A percentile compares a stretch with the other conserved stretches of the same genome.
These are phyloP conservation scores for Phytopythium kandeliae DNA, from an alignment of 352 stramenopile species.

Conservation along the genomic window DNA sequence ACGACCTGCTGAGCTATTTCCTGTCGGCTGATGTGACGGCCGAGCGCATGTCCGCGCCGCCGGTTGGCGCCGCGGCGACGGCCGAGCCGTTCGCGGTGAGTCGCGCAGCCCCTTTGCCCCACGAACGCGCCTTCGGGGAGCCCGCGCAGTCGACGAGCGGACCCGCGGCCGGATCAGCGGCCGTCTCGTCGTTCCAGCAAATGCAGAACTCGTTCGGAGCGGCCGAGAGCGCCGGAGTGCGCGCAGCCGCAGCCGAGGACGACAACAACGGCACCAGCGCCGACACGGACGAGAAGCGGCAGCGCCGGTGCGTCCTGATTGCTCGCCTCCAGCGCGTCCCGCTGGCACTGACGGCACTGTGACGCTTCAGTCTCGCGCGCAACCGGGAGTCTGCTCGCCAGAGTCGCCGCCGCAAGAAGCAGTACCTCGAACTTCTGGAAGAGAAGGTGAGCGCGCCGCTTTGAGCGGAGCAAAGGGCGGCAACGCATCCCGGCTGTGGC, in stretches of 20 bases:
- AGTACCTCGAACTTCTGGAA: constrained; percentile 85
- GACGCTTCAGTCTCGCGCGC: constrained; percentile 46
- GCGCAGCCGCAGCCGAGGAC: constrained; percentile 41
- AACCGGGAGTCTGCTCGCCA: constrained; percentile 87
- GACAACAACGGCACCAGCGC: constrained; percentile 31
- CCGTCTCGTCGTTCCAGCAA: constrained; percentile 35
- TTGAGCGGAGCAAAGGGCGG: too few relatives aligned
- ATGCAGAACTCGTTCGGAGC: constrained; percentile 40
- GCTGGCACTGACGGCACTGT: too few relatives aligned
- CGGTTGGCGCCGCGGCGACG: constrained; percentile 7
- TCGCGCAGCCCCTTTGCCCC: constrained; percentile 14
- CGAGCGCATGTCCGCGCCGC: constrained; percentile 31
- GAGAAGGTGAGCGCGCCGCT: constrained; percentile 77
- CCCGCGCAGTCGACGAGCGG: constrained; percentile 4
- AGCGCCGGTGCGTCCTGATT: constrained; percentile 33
- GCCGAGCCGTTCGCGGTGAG: constrained; percentile 32
- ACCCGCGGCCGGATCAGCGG: constrained; percentile 5
- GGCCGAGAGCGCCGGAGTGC: constrained; percentile 57
- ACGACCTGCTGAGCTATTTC: constrained; percentile 87
- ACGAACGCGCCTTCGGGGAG: constrained; percentile 30
- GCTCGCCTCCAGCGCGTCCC: too few relatives aligned
- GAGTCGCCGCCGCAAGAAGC: constrained; percentile 86
- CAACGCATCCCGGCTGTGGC: not conserved
- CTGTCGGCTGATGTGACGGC: constrained; percentile 64
- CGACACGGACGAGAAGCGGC: constrained; percentile 73